Base-by-base conservation (phyloP, 2,329 filamentous ascomycete species). In the Exserohilum turcica region DNA sequence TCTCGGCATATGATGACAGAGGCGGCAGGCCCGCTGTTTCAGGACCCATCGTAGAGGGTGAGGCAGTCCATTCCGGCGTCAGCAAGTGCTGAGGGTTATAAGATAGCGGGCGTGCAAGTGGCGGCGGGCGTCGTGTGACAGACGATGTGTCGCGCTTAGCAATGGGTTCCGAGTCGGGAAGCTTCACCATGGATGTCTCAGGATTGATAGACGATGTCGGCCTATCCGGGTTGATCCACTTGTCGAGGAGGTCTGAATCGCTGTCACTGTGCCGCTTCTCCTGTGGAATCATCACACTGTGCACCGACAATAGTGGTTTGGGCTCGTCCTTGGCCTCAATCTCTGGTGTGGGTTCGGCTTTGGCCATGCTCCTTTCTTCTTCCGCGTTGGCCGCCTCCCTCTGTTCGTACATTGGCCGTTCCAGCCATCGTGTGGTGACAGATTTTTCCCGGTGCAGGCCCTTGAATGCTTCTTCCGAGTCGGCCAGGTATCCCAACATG, bases 401-500 rank as follows among this genome's bases (percentile, higher is more conserved):
- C 32, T 63, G 58, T 31, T 59, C 58, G 35, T 67, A 65, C 53
- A 66, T 57, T 27, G 65, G 65, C 15, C 60, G 59, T 54, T 67
- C 65, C 21, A 67, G 39, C 65, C 65, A 67, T 67, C 58, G 59
- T 54, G 65, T 67, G 16, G 65, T 67, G 31, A 61, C 43, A 3
- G 65, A 67, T 28, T 59, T 65, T 47, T 66, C 63, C 13, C 65
- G 60, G 43, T 63, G 56, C 15, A 67, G 43, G 36, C 35, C 48
- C 39, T 44, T 55, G 15, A 53, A 39, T 12, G 53, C 57, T 38
- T 64, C 65, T 44, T 64, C 63, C 29, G 62, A 60, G 28, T 64
- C 64, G 28, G 64, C 59, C 29, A 68, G 60, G 28, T 67, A 35
- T 10, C 57, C 60, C 24, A 68, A 54, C 61, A 68, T 67, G 47